Evolutionary conservation across 805 yeast genomes (phyloP), one percentile per base, ranked within the genome.

Genomic region (Metschnikowia drakensbergensis): DNA sequence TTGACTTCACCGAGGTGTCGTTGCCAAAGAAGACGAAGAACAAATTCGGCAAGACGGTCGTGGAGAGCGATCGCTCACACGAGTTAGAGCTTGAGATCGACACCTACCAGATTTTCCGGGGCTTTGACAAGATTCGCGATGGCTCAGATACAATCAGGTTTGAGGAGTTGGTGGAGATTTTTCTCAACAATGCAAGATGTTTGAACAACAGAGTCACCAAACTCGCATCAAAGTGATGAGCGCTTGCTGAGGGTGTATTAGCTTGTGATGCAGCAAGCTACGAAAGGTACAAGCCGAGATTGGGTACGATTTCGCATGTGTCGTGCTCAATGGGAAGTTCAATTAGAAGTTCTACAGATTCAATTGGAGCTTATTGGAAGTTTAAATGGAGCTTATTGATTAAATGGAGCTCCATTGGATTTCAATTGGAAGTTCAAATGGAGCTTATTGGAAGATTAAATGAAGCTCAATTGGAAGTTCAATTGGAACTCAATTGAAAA

Each of bases 1-100:
- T 87, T 55, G 95, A 87, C 66, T 67, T 86, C 52, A 87, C 95
- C 1, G 76, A 78, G 54, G 88, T 86, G 2, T 58, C 61, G 30
- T 53, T 60, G 10, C 76, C 76, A 2, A 51, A 58, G 26, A 46
- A 58, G n/a, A 45, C 63, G 42, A 68, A 67, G 48, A 71, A 68
- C 51, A 68, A 67, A 49, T 48, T 58, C 2, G 76, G 77, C 23
- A 69, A 69, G 48, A 58, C 63, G 35, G 62, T 69, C 8, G 55
- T 62, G 11, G 71, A 67, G n/a, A 66, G 66, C 50, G 76, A 71
- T 35, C 60, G 61, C 26, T 58, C 62, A 8, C 64, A 54, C 51
- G 77, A 72, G 57, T 62, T 69, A 39, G 77, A 72, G 55, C 60
- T 72, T 26, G 77, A 72, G 54, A 62, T 72, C 35, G 76, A 72